Percentiles rank a stretch among this genome's conserved stretches.
Conservation (phyloP, 139 green algal genomes). For the Tetradesmus lagerheimii region DNA sequence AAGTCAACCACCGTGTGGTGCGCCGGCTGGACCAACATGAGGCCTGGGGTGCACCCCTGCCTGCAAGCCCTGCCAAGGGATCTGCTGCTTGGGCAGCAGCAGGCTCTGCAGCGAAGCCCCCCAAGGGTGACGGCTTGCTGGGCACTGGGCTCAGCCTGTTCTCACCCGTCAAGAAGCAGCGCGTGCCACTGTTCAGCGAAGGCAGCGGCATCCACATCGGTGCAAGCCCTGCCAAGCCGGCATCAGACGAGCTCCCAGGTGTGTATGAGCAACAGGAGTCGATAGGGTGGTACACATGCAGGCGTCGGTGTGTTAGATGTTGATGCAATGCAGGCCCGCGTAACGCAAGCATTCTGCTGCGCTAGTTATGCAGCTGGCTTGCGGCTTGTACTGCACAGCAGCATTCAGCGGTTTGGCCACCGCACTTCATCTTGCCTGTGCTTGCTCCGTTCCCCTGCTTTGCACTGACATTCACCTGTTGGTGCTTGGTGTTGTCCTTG, state of each 20-base stretch:
- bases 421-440: neutral
- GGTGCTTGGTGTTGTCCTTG: neutral
- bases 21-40: slow-evolving; percentile 47
- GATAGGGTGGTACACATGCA: no score
- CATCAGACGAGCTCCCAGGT: neutral
- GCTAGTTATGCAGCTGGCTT: no score
- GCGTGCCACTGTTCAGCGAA: slow-evolving; percentile 25
- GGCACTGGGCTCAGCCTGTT: slow-evolving; percentile 10
- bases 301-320: no score
- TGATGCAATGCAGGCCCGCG: no score
- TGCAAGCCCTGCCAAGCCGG: slow-evolving; percentile 6
- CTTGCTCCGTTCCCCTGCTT: neutral
- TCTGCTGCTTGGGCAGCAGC: neutral
- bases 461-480: neutral
- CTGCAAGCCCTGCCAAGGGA: neutral
- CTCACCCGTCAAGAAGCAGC: slow-evolving; percentile 37
- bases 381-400: no score
- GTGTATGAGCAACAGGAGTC: neutral
- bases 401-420: no score
- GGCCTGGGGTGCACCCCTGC: slow-evolving; percentile 15
- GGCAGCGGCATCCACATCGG: slow-evolving; percentile 6
- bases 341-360: no score
- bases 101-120: neutral
- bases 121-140: neutral
- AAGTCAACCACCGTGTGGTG: slow-evolving; percentile 38